phyloP scores from a whole-genome alignment of 345 rosid genomes.

The Boechera stricta region DNA sequence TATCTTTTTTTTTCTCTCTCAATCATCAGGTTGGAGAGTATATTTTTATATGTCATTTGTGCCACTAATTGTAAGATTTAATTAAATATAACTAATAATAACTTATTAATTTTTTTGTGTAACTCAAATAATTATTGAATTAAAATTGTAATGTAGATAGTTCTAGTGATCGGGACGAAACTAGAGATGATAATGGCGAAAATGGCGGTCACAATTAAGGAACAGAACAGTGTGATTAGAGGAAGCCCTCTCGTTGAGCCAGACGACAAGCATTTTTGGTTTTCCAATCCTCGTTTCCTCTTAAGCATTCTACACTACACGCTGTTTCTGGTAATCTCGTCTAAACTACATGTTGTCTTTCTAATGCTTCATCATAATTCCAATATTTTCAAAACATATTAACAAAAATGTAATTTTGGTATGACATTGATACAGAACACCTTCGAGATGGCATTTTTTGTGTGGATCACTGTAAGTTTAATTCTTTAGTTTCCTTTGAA shows the following conservation, averaged over 20 bases:
- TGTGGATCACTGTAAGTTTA: constrained; percentile 70
- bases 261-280: constrained; percentile 65
- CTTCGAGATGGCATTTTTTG: constrained; percentile 70
- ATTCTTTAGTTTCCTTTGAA: not conserved
- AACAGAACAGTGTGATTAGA: constrained; percentile 46
- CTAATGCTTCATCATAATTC: not conserved
- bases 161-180: constrained; percentile 62
- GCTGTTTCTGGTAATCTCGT: constrained; percentile 51
- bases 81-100: not conserved
- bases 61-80: constrained; percentile 58
- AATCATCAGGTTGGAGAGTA: constrained; percentile 64
- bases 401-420: not conserved
- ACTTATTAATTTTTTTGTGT: not conserved
- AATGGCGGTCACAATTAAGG: constrained; percentile 57
- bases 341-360: not conserved
- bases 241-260: constrained; percentile 62
- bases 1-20: not conserved
- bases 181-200: constrained; percentile 58
- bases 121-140: not conserved
- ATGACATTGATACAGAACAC: constrained; percentile 60
- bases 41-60: constrained; percentile 77
- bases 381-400: not conserved
- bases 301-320: constrained; percentile 57
- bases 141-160: constrained; percentile 42
- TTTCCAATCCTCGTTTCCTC: constrained; percentile 51